Percentiles rank a stretch among this genome's conserved stretches.
These are phyloP conservation scores for Nemania serpens DNA, from an alignment of 2,329 filamentous ascomycete genomes.

Conservation along the genomic window DNA sequence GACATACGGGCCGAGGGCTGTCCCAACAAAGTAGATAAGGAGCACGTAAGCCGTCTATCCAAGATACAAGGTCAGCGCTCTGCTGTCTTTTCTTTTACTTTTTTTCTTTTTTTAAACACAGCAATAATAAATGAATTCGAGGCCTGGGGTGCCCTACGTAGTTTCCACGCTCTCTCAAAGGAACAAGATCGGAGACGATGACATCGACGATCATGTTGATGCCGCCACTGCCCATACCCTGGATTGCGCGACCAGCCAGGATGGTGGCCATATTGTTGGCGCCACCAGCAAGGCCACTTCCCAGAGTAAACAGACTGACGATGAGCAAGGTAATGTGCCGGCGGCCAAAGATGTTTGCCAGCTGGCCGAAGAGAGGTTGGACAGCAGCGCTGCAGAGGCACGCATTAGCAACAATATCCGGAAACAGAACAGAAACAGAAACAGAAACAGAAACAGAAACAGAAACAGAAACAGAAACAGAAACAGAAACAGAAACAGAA, in stretches of 20 bases:
- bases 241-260: constrained; percentile 46
- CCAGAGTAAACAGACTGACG: constrained; percentile 47
- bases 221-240: constrained; percentile 45
- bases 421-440: too few relatives aligned
- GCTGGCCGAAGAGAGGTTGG: constrained; percentile 51
- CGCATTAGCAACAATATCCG: neutral
- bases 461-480: too few relatives aligned
- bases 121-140: too few relatives aligned
- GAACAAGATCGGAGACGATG: constrained; percentile 9
- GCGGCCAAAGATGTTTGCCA: constrained; percentile 52
- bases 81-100: too few relatives aligned
- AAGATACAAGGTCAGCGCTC: too few relatives aligned
- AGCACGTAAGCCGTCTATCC: neutral
- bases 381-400: neutral
- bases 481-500: too few relatives aligned
- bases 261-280: constrained; percentile 46
- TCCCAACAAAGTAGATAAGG: constrained; percentile 1
- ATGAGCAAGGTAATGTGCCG: constrained; percentile 42
- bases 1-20: constrained; percentile 16
- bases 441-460: too few relatives aligned
- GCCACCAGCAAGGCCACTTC: constrained; percentile 49
- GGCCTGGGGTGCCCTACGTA: neutral
- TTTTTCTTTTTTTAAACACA: too few relatives aligned
- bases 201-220: constrained; percentile 26
- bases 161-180: constrained; percentile 5